phyloP scores from a whole-genome alignment of 1,284 basidiomycete genomes.

The Rhodotorula mucilaginosa region DNA sequence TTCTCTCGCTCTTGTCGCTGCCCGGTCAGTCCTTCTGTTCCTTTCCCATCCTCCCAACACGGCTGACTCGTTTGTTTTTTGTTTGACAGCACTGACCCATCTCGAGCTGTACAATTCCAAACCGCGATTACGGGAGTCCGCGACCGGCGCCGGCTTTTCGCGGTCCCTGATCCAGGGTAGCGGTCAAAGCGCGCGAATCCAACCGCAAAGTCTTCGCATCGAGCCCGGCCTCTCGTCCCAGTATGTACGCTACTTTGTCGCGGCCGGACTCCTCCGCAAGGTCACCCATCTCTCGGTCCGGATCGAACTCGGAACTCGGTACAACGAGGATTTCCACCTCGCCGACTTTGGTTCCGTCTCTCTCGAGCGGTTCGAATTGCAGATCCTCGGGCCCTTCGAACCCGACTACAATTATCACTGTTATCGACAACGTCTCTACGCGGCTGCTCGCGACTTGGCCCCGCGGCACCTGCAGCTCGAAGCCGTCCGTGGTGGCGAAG shows the following conservation, averaged over 20 bases:
- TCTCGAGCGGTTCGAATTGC: background rate
- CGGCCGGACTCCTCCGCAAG: too few species aligned
- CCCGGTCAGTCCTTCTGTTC: background rate
- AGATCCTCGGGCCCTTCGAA: background rate
- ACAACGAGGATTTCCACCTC: background rate
- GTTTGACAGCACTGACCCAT: background rate
- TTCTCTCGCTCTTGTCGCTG: background rate
- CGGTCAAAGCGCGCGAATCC: background rate
- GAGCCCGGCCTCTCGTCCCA: too few species aligned
- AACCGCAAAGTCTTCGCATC: background rate
- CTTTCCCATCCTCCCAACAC: background rate
- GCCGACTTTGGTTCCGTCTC: background rate
- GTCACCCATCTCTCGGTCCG: too few species aligned
- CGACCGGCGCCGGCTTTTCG: background rate
- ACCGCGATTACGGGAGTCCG: background rate
- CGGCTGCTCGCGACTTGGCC: background rate
- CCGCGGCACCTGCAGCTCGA: background rate
- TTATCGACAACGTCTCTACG: background rate
- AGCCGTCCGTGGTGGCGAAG: background rate
- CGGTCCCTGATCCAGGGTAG: background rate
- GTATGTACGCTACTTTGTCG: too few species aligned
- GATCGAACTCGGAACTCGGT: too few species aligned
- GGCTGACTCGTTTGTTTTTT: background rate
- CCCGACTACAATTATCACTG: background rate
- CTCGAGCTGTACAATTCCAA: background rate